Evolutionary conservation across 805 yeast genomes (phyloP), one percentile per base, ranked within the genome.

Genomic region (Saturnispora ahearnii): DNA sequence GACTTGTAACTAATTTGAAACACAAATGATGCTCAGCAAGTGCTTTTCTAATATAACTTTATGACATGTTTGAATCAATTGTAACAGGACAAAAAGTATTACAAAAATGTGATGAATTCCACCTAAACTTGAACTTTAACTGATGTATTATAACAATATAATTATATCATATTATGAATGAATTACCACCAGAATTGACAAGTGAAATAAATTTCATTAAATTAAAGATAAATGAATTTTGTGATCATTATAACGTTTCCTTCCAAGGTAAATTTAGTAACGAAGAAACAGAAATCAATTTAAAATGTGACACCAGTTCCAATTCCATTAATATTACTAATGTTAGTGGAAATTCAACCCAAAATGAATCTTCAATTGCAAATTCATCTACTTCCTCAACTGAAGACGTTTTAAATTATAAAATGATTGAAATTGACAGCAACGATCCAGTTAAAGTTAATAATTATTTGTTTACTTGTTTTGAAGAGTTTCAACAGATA

Each of bases 401-500:
- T 33, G 44, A 51, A 13, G 34, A 52, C 8, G 45, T 50, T 3
- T 54, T 49, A 29, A 54, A 59, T 4, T 57, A 44, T 48, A 56
- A 51, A 34, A 48, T 45, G 34, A 51, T 54, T 13, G 46, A 44
- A 1, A 44, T 64, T 6, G 50, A 58, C 44, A 55, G 62, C 9
- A 37, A 44, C 2, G 55, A 60, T 40, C 45, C 53, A n/a, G 38
- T 49, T 4, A 50, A 50, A 6, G 62, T 63, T 26, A 57, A 58
- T 31, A 55, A 53, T 18, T 62, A 60, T 44, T 54, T 67, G 1
- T 53, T 45, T 21, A 59, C 58, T 22, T 63, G 70, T 28, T 67
- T 73, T 47, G 68, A 65, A 30, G 64, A 62, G 34, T 58, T 77
- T 41, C 74, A 73, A 56, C 87, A 81, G 55, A 57, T 72, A 1